phyloP scores from a whole-genome alignment of 2,329 filamentous ascomycete genomes.

The Ascocoryne sarcoides region DNA sequence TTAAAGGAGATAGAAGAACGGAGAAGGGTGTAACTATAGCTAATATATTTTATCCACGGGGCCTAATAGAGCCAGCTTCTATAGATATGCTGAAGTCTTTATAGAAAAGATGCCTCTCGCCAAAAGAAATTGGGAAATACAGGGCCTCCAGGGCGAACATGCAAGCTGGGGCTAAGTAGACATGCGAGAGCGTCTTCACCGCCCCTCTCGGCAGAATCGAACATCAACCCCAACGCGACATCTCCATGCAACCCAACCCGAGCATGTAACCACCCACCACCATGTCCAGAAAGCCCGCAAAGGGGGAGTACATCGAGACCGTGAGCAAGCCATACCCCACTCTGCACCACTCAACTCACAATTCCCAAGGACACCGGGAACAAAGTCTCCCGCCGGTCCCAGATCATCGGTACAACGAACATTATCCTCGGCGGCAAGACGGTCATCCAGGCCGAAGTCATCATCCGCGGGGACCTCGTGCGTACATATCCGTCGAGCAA shows the following conservation, averaged over 20 bases:
- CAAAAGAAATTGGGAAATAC: too few species aligned
- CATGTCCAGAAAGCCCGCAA: slow-evolving; percentile 72
- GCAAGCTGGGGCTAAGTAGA: too few species aligned
- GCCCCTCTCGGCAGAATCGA: not conserved
- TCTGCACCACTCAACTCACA: not conserved
- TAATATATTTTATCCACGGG: too few species aligned
- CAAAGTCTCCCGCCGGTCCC: slow-evolving; percentile 88
- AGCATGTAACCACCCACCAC: slow-evolving; percentile 17
- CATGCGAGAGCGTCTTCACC: too few species aligned
- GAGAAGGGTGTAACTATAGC: too few species aligned
- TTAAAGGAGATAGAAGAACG: too few species aligned
- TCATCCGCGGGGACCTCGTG: slow-evolving; percentile 83
- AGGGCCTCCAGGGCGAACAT: too few species aligned
- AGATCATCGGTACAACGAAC: slow-evolving; percentile 90
- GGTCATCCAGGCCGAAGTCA: slow-evolving; percentile 89
- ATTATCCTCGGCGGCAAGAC: slow-evolving; percentile 96
- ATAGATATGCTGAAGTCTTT: too few species aligned
- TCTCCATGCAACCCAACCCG: not conserved
- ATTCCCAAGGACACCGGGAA: slow-evolving; percentile 81
- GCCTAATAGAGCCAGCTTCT: too few species aligned
- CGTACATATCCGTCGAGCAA: slow-evolving; percentile 42
- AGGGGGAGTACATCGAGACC: slow-evolving; percentile 95
- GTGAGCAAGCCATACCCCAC: slow-evolving; percentile 42
- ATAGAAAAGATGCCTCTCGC: too few species aligned
- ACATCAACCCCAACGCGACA: too few species aligned